These are phyloP conservation scores for Lachancea sp. DNA, from an alignment of 805 yeast genomes.

Conservation along the genomic window DNA sequence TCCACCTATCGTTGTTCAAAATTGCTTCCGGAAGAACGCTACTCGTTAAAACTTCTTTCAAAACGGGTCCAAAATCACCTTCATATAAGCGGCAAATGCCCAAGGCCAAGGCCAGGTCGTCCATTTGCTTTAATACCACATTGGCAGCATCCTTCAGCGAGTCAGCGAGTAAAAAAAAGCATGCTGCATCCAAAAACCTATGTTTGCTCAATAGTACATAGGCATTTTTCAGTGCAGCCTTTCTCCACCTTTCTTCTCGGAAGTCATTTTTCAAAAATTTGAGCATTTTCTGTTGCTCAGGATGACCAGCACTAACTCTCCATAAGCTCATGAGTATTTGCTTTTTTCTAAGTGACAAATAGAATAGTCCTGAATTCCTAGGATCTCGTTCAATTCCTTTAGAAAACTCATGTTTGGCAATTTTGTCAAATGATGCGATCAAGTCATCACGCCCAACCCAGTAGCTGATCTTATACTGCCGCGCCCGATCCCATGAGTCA, in stretches of 20 bases:
- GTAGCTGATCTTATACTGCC: conserved; percentile 57
- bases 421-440: conserved; percentile 49
- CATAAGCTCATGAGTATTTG: conserved; percentile 73
- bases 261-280: conserved; percentile 76
- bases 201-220: conserved; percentile 86
- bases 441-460: conserved; percentile 56
- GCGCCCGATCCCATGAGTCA: conserved; percentile 51
- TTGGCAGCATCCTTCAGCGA: conserved; percentile 70
- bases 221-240: conserved; percentile 90
- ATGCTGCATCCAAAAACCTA: conserved; percentile 79
- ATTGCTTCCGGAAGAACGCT: conserved; percentile 53
- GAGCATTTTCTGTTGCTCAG: conserved; percentile 77
- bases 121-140: conserved; percentile 60
- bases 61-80: conserved; percentile 50
- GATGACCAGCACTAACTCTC: conserved; percentile 68
- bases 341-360: conserved; percentile 71
- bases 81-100: conserved; percentile 75
- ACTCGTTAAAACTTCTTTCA: conserved; percentile 43
- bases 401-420: conserved; percentile 69
- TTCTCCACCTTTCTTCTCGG: conserved; percentile 64
- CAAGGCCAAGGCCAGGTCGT: conserved; percentile 68
- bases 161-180: conserved; percentile 75
- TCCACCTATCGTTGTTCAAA: conserved; percentile 69
- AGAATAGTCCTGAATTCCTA: conserved; percentile 62
- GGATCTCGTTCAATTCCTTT: conserved; percentile 59